These are phyloP conservation scores for Proliferodiscus dingleyae DNA, from an alignment of 2,329 filamentous ascomycete genomes.

Conservation along the genomic window DNA sequence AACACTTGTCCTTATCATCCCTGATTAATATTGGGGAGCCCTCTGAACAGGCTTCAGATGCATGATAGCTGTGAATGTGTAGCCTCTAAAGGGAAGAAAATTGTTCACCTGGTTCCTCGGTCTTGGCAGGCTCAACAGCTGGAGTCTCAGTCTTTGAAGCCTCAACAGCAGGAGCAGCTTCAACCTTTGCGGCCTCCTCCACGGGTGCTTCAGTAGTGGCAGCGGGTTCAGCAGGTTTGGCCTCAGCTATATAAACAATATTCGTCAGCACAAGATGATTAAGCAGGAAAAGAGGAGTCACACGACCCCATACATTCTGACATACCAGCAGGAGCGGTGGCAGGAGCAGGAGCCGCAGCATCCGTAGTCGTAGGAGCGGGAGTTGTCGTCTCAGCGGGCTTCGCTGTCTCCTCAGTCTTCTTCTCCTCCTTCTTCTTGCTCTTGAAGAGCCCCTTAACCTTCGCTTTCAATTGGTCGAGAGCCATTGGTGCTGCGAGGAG, in stretches of 20 bases:
- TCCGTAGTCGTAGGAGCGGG: conserved; percentile 10
- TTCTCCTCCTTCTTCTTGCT: conserved; percentile 25
- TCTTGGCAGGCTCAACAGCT: conserved; percentile 10
- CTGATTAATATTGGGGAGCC: neutral
- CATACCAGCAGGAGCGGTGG: conserved; percentile 19
- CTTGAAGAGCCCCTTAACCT: conserved; percentile 30
- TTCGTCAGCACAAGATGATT: conserved; percentile 11
- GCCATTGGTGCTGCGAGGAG: conserved; percentile 28
- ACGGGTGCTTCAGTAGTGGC: neutral
- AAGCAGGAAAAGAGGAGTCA: conserved; percentile 4
- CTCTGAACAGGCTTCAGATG: neutral
- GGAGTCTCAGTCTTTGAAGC: neutral
- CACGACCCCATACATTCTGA: neutral
- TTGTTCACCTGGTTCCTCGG: conserved; percentile 10
- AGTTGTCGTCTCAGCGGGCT: conserved; percentile 14
- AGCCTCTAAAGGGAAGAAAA: neutral
- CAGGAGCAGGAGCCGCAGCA: conserved; percentile 13
- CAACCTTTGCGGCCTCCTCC: conserved; percentile 5
- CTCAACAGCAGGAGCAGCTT: conserved; percentile 9
- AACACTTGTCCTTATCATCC: neutral
- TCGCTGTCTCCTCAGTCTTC: conserved; percentile 14
- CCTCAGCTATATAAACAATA: conserved; percentile 7
- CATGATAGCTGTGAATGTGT: neutral
- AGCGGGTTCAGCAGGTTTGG: conserved; percentile 14
- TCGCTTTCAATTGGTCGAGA: conserved; percentile 27